A percentile compares a stretch with the other conserved stretches of the same genome.
phyloP scores from a whole-genome alignment of 225 moss, liverwort and hornwort species.

The Bryoerythrophyllum caledonicum region DNA sequence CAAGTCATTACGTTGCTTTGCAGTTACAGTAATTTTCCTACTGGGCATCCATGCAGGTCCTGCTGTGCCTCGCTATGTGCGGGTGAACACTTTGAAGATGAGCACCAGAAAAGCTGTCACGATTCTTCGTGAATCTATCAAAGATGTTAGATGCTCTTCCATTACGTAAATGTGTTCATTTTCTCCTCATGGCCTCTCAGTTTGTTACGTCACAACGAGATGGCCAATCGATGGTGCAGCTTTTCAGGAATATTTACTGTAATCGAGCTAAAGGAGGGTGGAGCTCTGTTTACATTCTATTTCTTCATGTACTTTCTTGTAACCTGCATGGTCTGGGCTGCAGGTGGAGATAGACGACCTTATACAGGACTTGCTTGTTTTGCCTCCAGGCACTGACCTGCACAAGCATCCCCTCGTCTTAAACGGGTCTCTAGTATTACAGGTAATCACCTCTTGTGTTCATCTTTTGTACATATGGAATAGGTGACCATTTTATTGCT shows the following conservation, averaged over 20 bases:
- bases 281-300: neutral
- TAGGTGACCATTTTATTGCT: neutral
- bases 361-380: constrained; percentile 74
- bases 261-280: neutral
- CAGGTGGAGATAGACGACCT: constrained; percentile 86
- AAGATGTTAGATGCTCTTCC: constrained; percentile 51
- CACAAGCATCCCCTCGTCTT: constrained; percentile 85
- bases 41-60: constrained; percentile 50
- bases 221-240: neutral
- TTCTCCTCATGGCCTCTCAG: constrained; percentile 9
- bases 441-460: constrained; percentile 44
- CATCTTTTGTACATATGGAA: neutral
- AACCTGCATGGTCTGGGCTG: constrained; percentile 22
- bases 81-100: constrained; percentile 90
- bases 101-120: constrained; percentile 59
- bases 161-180: neutral
- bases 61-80: constrained; percentile 76
- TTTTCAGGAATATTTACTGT: neutral
- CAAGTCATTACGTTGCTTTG: constrained; percentile 8
- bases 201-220: neutral
- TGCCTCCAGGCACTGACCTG: constrained; percentile 90
- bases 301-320: constrained; percentile 4
- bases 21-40: neutral
- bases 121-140: constrained; percentile 58
- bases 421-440: constrained; percentile 78